Conservation (phyloP, 1,284 basidiomycete genomes). For the Heterobasidion annosum region DNA sequence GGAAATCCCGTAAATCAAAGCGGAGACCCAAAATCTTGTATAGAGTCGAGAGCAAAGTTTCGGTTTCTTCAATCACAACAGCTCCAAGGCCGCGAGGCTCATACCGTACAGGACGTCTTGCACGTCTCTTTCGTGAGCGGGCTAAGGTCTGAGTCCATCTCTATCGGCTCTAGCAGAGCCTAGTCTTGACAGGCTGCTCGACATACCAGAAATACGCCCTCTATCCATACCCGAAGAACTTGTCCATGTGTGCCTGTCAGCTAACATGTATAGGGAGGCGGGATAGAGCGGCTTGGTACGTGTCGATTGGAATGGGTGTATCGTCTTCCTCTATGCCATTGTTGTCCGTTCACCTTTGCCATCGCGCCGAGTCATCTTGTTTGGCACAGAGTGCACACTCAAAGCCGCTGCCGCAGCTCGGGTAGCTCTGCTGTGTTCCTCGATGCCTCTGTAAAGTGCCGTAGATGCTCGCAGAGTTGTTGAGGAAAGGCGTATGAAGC, state of each 20-base stretch:
- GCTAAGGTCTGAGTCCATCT: slow-evolving; percentile 22
- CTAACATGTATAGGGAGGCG: too few relatives aligned
- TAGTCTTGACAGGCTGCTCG: slow-evolving; percentile 9
- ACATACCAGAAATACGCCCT: slow-evolving; percentile 15
- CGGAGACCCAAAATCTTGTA: background rate
- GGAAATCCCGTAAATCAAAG: background rate
- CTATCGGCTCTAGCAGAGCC: slow-evolving; percentile 7
- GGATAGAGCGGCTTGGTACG: background rate
- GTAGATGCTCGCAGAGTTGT: too few relatives aligned
- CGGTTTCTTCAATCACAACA: slow-evolving; percentile 8
- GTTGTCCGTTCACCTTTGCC: background rate
- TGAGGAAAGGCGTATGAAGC: slow-evolving; percentile 3
- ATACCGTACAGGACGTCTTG: slow-evolving; percentile 13
- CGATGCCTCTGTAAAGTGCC: too few relatives aligned
- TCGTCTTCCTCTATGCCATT: background rate
- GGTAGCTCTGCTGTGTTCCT: too few relatives aligned
- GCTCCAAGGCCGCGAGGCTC: slow-evolving; percentile 20
- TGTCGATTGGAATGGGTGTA: background rate
- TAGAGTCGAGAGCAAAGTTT: slow-evolving; percentile 18
- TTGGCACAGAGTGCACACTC: slow-evolving; percentile 1
- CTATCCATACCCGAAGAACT: background rate
- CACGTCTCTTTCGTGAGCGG: slow-evolving; percentile 16
- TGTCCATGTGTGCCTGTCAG: background rate
- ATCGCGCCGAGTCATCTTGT: background rate
- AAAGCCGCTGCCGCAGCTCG: background rate